Conservation (phyloP, 2,329 filamentous ascomycete genomes). For the Purpureocillium lavendulum region DNA sequence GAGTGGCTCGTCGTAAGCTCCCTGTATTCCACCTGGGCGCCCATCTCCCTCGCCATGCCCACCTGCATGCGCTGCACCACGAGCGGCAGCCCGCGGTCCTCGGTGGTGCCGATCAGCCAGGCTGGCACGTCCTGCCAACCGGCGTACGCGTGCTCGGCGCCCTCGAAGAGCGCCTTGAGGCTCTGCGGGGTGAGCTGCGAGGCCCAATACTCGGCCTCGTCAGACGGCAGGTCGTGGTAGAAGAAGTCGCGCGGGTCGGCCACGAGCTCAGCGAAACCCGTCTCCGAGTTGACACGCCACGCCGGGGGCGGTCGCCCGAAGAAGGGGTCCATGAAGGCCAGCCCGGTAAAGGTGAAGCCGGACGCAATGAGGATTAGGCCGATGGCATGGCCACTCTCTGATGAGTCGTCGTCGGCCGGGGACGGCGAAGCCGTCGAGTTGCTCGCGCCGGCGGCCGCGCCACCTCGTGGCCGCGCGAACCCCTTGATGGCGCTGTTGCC, state of each 20-base stretch:
- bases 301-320: constrained; percentile 31
- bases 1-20: constrained; percentile 39
- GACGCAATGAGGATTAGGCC: constrained; percentile 36
- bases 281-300: constrained; percentile 29
- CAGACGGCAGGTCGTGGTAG: constrained; percentile 38
- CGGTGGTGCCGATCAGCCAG: constrained; percentile 32
- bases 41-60: constrained; percentile 27
- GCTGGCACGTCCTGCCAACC: constrained; percentile 38
- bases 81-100: constrained; percentile 31
- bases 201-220: constrained; percentile 34
- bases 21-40: constrained; percentile 23
- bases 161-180: constrained; percentile 35
- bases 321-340: constrained; percentile 30
- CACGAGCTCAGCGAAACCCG: constrained; percentile 31
- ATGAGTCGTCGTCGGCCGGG: no score
- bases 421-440: constrained; percentile 1
- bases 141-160: constrained; percentile 31
- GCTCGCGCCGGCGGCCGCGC: background rate
- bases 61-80: constrained; percentile 28
- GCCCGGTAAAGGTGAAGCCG: constrained; percentile 28
- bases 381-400: constrained; percentile 34
- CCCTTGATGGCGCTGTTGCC: constrained; percentile 36
- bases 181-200: constrained; percentile 30
- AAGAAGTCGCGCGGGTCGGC: constrained; percentile 31
- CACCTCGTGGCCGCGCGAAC: constrained; percentile 16